A percentile compares a stretch with the other conserved stretches of the same genome.
Conservation (phyloP, 345 rosid species). For the Gynandropsis gynandra region DNA sequence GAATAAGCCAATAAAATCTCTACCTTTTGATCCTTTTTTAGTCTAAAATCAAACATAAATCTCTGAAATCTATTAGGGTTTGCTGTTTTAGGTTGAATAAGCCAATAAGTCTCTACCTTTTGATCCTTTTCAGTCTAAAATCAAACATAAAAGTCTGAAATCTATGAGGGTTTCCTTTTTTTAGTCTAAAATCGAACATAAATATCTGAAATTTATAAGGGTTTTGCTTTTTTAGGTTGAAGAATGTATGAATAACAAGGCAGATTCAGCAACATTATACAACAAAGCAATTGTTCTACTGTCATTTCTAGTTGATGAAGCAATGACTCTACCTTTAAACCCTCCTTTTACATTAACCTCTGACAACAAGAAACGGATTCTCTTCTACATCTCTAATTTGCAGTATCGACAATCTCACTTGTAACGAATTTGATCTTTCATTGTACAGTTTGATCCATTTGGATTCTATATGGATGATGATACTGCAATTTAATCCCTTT, state of each 20-base stretch:
- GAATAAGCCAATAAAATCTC: constrained; percentile 25
- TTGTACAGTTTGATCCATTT: constrained; percentile 21
- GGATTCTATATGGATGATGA: constrained; percentile 16
- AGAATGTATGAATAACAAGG: constrained; percentile 51
- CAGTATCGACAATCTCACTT: constrained; percentile 45
- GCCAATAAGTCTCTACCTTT: constrained; percentile 12
- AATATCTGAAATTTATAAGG: constrained; percentile 7
- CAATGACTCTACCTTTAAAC: constrained; percentile 45
- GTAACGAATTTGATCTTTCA: constrained; percentile 21
- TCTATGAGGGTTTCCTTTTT: too few relatives aligned
- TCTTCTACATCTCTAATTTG: constrained; percentile 46
- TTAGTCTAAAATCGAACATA: background rate
- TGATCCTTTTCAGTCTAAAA: background rate
- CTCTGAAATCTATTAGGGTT: too few relatives aligned
- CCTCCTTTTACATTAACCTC: constrained; percentile 47
- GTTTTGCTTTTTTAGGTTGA: constrained; percentile 40
- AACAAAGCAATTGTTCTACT: constrained; percentile 62
- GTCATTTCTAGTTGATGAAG: constrained; percentile 56
- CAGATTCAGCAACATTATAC: constrained; percentile 44
- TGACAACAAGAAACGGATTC: constrained; percentile 44
- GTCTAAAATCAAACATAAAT: background rate
- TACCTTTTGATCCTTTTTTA: background rate
- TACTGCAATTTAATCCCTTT: background rate
- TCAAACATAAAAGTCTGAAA: constrained; percentile 8
- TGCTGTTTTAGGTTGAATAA: constrained; percentile 30